Evolutionary conservation across 768 basidiomycete genomes (phyloP).

Genomic region (Neoboletus subvelutipes): DNA sequence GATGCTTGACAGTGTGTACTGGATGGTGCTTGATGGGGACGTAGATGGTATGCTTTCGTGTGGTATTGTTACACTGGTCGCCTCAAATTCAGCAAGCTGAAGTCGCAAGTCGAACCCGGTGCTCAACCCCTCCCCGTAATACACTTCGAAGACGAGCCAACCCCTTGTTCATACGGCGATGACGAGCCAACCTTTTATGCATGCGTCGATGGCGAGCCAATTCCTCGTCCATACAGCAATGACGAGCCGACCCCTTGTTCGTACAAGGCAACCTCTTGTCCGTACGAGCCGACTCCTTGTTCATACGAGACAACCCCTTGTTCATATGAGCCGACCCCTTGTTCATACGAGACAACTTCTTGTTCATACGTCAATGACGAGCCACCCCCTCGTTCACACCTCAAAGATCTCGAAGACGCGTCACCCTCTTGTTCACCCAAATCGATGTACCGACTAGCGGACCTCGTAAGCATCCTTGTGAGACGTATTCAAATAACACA

Average conservation of each 20-base stretch:
- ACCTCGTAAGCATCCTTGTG: conserved; percentile 22
- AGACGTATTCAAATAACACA: background rate
- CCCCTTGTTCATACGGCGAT: conserved; percentile 31
- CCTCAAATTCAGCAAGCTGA: conserved; percentile 16
- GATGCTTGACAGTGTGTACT: background rate
- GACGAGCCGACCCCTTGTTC: too few relatives aligned
- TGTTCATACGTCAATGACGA: too few relatives aligned
- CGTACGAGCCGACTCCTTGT: too few relatives aligned
- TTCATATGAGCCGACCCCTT: too few relatives aligned
- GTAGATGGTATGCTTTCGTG: conserved; percentile 25
- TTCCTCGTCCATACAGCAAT: too few relatives aligned
- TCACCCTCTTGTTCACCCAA: conserved; percentile 33
- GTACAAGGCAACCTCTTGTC: too few relatives aligned
- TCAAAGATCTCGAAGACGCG: background rate
- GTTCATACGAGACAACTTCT: too few relatives aligned
- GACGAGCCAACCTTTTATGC: too few relatives aligned
- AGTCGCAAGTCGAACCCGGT: conserved; percentile 13
- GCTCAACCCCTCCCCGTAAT: background rate
- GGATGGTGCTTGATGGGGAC: background rate
- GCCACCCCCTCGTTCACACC: too few relatives aligned
- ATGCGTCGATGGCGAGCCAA: too few relatives aligned
- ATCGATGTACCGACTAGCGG: conserved; percentile 38
- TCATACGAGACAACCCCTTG: too few relatives aligned
- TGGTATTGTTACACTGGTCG: conserved; percentile 28
- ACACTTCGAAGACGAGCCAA: background rate